Evolutionary conservation across 495 filamentous ascomycete genomes (phyloP).

Genomic region (Acidiella bohemica): DNA sequence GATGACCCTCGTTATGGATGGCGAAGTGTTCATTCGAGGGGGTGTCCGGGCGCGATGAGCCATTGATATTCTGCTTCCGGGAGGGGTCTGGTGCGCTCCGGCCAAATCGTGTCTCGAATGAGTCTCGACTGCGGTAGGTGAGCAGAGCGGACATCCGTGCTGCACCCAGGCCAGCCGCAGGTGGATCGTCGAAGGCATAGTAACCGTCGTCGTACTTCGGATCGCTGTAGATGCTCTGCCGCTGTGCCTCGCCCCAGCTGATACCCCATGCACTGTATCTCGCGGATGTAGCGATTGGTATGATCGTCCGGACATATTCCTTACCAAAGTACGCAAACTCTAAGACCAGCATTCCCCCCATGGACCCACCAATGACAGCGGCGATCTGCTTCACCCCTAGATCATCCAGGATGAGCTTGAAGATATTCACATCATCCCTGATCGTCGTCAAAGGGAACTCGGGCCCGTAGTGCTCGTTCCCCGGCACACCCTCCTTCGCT

Average conservation of each 20-base stretch:
- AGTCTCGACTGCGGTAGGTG: constrained; percentile 91
- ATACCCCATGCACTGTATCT: constrained; percentile 96
- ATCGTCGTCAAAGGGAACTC: constrained; percentile 95
- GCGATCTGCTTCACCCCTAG: constrained; percentile 78
- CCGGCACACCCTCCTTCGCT: constrained; percentile 60
- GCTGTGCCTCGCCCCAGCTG: constrained; percentile 94
- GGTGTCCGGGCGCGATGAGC: constrained; percentile 42
- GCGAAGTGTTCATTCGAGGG: constrained; percentile 76
- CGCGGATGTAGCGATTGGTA: constrained; percentile 89
- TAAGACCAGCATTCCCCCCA: constrained; percentile 93
- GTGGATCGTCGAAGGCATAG: constrained; percentile 60
- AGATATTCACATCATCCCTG: constrained; percentile 85
- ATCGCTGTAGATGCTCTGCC: constrained; percentile 96
- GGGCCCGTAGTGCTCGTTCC: constrained; percentile 71
- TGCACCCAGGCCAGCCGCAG: constrained; percentile 72
- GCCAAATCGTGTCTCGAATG: constrained; percentile 89
- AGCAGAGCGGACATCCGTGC: constrained; percentile 93
- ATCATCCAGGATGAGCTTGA: constrained; percentile 81
- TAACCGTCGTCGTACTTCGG: constrained; percentile 98
- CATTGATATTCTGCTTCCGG: constrained; percentile 64
- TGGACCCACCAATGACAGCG: constrained; percentile 87
- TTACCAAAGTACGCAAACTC: constrained; percentile 95
- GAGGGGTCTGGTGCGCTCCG: constrained; percentile 80
- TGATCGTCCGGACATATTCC: constrained; percentile 80
- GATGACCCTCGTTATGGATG: constrained; percentile 93